These are phyloP conservation scores for Leccinum fuscescens DNA, from an alignment of 1,284 basidiomycete species.

Conservation along the genomic window DNA sequence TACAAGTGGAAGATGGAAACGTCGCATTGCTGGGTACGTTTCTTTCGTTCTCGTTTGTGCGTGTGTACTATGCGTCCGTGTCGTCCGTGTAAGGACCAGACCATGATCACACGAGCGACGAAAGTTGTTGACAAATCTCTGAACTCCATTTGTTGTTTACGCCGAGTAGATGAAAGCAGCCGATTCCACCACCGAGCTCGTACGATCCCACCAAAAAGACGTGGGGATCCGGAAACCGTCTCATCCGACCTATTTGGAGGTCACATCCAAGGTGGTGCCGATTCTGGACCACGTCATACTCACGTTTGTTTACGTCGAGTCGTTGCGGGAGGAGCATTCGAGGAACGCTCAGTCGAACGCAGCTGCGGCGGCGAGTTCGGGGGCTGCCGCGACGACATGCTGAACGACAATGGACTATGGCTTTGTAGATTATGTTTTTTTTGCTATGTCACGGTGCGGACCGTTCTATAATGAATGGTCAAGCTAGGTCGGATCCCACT, in stretches of 20 bases:
- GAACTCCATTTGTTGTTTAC: not conserved
- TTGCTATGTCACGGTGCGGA: not conserved
- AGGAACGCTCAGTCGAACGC: too few species aligned
- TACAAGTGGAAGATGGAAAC: slow-evolving; percentile 32
- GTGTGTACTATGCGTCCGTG: not conserved
- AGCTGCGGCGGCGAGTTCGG: too few species aligned
- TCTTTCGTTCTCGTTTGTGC: not conserved
- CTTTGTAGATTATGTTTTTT: not conserved
- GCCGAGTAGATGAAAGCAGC: slow-evolving; percentile 18
- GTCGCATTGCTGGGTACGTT: slow-evolving; percentile 10
- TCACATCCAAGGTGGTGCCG: slow-evolving; percentile 9
- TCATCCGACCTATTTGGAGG: slow-evolving; percentile 24
- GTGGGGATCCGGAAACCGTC: slow-evolving; percentile 12
- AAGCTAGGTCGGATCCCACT: not conserved
- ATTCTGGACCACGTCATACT: slow-evolving; percentile 26
- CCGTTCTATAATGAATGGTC: not conserved
- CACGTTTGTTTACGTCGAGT: slow-evolving; percentile 25
- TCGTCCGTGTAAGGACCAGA: too few species aligned
- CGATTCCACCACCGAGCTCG: slow-evolving; percentile 13
- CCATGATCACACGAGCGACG: not conserved
- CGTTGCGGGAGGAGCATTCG: slow-evolving; percentile 15
- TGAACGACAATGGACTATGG: not conserved
- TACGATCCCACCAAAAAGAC: slow-evolving; percentile 23
- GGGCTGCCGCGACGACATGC: not conserved
- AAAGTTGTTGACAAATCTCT: not conserved